Conservation (phyloP, 2,329 filamentous ascomycete genomes). For the Coniella lustricola region DNA sequence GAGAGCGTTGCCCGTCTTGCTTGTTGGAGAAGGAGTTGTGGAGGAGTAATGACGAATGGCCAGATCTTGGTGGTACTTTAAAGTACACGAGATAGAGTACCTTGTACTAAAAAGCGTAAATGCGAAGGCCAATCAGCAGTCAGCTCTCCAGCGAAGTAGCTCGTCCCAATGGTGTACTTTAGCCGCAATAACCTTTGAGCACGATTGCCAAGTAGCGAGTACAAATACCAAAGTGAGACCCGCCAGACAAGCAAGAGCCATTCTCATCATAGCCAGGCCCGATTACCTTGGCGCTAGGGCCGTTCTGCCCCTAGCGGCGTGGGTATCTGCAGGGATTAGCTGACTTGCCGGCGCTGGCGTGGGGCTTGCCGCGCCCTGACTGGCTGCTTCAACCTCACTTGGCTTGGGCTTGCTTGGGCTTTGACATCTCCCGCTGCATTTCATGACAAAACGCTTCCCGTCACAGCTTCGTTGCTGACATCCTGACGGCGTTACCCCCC, state of each 20-base stretch:
- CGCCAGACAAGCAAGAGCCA: no score
- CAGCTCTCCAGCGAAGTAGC: no score
- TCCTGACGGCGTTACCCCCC: neutral
- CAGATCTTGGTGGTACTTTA: no score
- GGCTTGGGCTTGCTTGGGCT: conserved; percentile 5
- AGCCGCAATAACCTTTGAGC: no score
- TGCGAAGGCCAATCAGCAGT: no score
- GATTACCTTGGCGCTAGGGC: neutral
- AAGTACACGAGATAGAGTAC: no score
- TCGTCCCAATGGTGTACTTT: no score
- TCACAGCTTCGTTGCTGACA: neutral
- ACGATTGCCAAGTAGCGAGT: no score
- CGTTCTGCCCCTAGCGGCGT: neutral
- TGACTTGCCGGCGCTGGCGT: conserved; percentile 3
- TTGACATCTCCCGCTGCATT: conserved; percentile 9
- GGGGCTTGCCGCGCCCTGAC: conserved; percentile 3
- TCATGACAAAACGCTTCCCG: conserved; percentile 16
- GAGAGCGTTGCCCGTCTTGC: no score
- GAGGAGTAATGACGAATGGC: neutral
- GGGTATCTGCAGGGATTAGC: neutral
- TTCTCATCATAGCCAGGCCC: no score
- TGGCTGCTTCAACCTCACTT: conserved; percentile 9
- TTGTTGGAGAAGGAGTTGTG: neutral
- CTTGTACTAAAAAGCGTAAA: no score
- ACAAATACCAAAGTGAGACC: no score